Evolutionary conservation across 2,329 filamentous ascomycete genomes (phyloP).

Genomic region (Botrytis byssoidea): DNA sequence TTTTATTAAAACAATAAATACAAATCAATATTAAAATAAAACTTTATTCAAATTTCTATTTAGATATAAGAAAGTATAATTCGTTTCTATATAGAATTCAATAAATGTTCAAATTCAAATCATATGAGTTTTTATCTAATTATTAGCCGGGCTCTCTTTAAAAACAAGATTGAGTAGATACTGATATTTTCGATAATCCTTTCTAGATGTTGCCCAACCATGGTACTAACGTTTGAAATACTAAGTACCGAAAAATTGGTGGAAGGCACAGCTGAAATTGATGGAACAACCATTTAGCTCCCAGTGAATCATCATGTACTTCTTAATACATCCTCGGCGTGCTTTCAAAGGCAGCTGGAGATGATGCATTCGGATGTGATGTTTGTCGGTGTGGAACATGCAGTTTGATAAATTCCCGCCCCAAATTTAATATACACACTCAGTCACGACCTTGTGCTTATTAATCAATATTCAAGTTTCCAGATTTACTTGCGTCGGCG

Average conservation of each 20-base stretch:
- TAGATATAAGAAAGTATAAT: too few species aligned
- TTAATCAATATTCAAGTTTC: constrained; percentile 3
- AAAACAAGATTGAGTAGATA: too few species aligned
- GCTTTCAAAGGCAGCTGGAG: not conserved
- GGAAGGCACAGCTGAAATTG: too few species aligned
- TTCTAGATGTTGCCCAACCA: not conserved
- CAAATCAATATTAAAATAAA: too few species aligned
- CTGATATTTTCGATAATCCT: not conserved
- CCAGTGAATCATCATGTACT: not conserved
- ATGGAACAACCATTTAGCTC: not conserved
- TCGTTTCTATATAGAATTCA: too few species aligned
- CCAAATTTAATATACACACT: not conserved
- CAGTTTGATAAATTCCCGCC: not conserved
- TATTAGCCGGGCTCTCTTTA: too few species aligned
- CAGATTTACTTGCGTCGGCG: not conserved
- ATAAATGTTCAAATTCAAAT: too few species aligned
- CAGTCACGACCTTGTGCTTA: not conserved
- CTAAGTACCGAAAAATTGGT: not conserved
- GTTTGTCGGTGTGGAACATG: not conserved
- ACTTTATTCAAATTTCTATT: too few species aligned
- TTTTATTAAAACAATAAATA: too few species aligned
- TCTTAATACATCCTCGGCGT: not conserved
- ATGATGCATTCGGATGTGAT: not conserved
- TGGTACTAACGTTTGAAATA: not conserved
- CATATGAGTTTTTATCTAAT: too few species aligned